These are phyloP conservation scores for Albifimbria verrucaria DNA, from an alignment of 2,329 filamentous ascomycete species.

Conservation along the genomic window DNA sequence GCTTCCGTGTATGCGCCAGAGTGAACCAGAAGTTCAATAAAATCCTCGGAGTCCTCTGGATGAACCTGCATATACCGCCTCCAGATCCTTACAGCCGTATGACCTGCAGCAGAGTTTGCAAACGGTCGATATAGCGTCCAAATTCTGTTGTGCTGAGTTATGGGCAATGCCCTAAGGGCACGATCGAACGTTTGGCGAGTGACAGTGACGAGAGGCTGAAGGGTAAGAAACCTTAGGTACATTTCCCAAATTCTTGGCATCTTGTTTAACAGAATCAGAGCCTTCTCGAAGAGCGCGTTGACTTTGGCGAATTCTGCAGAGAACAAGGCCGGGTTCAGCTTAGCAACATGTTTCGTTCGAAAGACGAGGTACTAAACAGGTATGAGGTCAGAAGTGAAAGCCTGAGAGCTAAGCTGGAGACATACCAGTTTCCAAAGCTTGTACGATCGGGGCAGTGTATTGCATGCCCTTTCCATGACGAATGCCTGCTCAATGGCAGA, in stretches of 20 bases:
- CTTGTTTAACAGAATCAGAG: conserved; percentile 91
- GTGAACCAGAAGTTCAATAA: conserved; percentile 82
- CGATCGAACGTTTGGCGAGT: conserved; percentile 89
- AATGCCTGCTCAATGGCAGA: conserved; percentile 80
- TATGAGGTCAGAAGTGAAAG: conserved; percentile 3
- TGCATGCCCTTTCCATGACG: conserved; percentile 86
- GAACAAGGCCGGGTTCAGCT: conserved; percentile 78
- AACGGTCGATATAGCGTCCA: conserved; percentile 92
- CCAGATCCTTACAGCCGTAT: conserved; percentile 92
- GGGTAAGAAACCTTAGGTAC: conserved; percentile 86
- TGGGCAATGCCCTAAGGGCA: conserved; percentile 82
- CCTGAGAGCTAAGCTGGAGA: background rate
- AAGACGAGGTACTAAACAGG: conserved; percentile 72
- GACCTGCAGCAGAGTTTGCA: conserved; percentile 83
- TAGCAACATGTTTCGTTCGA: conserved; percentile 74
- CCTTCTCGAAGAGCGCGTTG: conserved; percentile 90
- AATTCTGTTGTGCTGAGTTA: conserved; percentile 93
- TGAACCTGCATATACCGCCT: conserved; percentile 95
- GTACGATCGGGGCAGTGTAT: conserved; percentile 87
- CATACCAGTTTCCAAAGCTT: conserved; percentile 94
- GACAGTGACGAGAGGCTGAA: conserved; percentile 86
- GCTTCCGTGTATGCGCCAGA: conserved; percentile 86
- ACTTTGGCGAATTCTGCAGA: conserved; percentile 85
- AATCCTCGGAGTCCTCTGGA: conserved; percentile 92
- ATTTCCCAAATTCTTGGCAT: conserved; percentile 99